Percentiles rank a stretch among this genome's conserved stretches.
Evolutionary conservation across 1,139 yeast genomes (phyloP).

Genomic region (Magnusiomyces paraingens): DNA sequence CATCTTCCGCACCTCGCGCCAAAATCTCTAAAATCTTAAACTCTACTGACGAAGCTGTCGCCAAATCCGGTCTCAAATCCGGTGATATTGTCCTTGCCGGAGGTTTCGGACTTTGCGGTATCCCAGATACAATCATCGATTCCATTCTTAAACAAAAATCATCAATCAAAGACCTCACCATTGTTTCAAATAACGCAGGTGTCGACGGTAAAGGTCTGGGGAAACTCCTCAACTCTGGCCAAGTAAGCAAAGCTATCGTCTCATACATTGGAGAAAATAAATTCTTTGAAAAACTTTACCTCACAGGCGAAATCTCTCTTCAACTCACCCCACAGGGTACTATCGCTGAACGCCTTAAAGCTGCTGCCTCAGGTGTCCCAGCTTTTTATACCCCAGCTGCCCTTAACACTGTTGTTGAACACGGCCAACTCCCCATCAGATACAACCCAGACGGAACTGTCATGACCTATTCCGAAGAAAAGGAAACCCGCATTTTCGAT

Average conservation of each 20-base stretch:
- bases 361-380: slow-evolving; percentile 46
- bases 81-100: slow-evolving; percentile 37
- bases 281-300: slow-evolving; percentile 38
- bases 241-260: slow-evolving; percentile 41
- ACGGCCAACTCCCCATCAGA: slow-evolving; percentile 43
- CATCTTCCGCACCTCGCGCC: neutral
- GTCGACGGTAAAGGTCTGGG: slow-evolving; percentile 44
- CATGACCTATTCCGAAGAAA: slow-evolving; percentile 32
- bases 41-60: slow-evolving; percentile 13
- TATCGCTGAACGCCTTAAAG: slow-evolving; percentile 43
- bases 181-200: slow-evolving; percentile 49
- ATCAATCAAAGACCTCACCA: slow-evolving; percentile 36
- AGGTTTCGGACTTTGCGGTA: slow-evolving; percentile 47
- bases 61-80: slow-evolving; percentile 13
- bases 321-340: slow-evolving; percentile 50
- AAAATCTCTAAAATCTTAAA: slow-evolving; percentile 9
- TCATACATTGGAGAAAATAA: slow-evolving; percentile 45
- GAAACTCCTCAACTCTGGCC: slow-evolving; percentile 39
- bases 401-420: slow-evolving; percentile 44
- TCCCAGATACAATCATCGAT: slow-evolving; percentile 41
- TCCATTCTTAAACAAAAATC: slow-evolving; percentile 33
- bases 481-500: slow-evolving; percentile 35
- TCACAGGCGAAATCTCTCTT: slow-evolving; percentile 40
- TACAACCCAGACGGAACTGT: slow-evolving; percentile 36
- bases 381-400: slow-evolving; percentile 48